Base-by-base conservation (phyloP, 2,329 filamentous ascomycete species). In the Talaromyces albobiverticillius region DNA sequence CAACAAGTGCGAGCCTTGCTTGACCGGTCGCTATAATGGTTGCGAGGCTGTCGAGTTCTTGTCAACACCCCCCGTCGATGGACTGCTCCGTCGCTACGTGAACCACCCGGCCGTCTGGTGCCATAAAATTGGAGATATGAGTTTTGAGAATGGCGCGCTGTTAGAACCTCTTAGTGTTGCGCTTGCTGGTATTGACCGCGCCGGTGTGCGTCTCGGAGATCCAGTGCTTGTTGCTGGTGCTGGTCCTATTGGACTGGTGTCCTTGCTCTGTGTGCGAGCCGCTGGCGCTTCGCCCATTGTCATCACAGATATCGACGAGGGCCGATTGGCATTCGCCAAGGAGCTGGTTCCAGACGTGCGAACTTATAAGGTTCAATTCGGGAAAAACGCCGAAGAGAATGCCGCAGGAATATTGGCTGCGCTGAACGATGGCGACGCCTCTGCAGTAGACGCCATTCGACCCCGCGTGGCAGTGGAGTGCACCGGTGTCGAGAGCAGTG, bases 21-120 rank as follows among this genome's bases (percentile, higher is more conserved):
- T 95, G 61, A 94, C 89, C 11, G 93, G 93, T 55, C 87, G 90
- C 64, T 97, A 97, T 81, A 97, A 97, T 71, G 93, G 92, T 57
- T 97, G 93, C 77, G 88, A 92, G 65, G 81, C 79, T 50, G 90
- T 96, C 60, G 77, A 82, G 52, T 97, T 97, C 79, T 81, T 95
- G 49, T 95, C 90, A 47, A 97, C 94, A 3, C 93, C 94, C 8
- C 93, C 94, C 11, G 85, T 95, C 26, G 82, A 89, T 8, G 94
- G 93, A 32, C 82, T 97, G 59, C 80, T 97, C 63, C 84, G 93
- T 62, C 85, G 93, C 71, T 96, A 96, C 71, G 89, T 96, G 76
- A 95, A 93, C 77, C 93, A 96, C 77, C 92, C 90, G 2, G 91
- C 92, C 18, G 80, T 88, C 47, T 96, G 92, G 91, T 96, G 93